phyloP scores from a whole-genome alignment of 805 yeast species.

The Torulaspora microellipsoides region DNA sequence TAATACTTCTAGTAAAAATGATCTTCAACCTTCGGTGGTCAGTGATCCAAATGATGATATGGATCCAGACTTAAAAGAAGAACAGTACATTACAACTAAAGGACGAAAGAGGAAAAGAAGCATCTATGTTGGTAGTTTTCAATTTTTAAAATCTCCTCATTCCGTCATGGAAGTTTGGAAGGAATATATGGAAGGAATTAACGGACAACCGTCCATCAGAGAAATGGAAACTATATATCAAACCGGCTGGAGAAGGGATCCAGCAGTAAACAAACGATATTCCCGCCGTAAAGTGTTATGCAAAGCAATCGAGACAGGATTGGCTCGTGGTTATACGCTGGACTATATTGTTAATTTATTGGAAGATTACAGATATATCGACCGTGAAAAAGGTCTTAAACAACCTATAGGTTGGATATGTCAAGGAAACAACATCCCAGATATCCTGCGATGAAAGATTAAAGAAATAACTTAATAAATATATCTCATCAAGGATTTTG shows the following conservation, averaged over 20 bases:
- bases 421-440: constrained; percentile 37
- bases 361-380: constrained; percentile 43
- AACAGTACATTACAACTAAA: constrained; percentile 11
- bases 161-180: constrained; percentile 52
- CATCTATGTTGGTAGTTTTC: constrained; percentile 33
- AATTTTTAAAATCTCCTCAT: constrained; percentile 42
- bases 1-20: neutral
- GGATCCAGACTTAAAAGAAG: constrained; percentile 12
- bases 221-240: constrained; percentile 46
- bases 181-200: constrained; percentile 49
- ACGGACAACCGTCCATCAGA: constrained; percentile 49
- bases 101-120: constrained; percentile 24
- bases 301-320: constrained; percentile 50
- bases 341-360: constrained; percentile 43
- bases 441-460: constrained; percentile 13
- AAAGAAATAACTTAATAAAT: neutral
- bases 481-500: neutral
- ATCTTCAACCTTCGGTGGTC: neutral
- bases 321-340: constrained; percentile 41
- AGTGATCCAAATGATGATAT: constrained; percentile 1
- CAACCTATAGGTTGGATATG: constrained; percentile 45
- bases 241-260: constrained; percentile 52
- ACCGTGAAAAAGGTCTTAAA: constrained; percentile 39
- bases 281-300: constrained; percentile 50
- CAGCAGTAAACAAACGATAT: constrained; percentile 50